These are phyloP conservation scores for Peronospora destructor DNA, from an alignment of 352 stramenopile genomes.

Conservation along the genomic window DNA sequence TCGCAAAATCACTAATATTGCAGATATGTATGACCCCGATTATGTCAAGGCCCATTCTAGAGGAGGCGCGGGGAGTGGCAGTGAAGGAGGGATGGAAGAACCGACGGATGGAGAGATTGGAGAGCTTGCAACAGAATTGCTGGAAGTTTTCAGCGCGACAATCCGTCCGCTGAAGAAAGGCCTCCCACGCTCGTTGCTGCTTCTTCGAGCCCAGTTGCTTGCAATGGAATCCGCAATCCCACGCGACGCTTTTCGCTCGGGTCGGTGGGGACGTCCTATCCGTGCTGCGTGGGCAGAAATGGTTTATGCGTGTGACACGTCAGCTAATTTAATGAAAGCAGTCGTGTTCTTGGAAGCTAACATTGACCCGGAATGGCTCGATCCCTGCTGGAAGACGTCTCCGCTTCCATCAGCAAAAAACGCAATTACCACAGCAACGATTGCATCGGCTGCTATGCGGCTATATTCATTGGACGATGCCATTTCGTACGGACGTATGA, in stretches of 20 bases:
- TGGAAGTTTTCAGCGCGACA: constrained; percentile 47
- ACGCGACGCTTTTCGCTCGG: constrained; percentile 69
- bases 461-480: constrained; percentile 74
- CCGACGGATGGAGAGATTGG: constrained; percentile 66
- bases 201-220: constrained; percentile 64
- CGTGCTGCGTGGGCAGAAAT: constrained; percentile 74
- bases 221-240: constrained; percentile 67
- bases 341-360: constrained; percentile 70
- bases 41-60: constrained; percentile 29
- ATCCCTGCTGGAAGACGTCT: constrained; percentile 67
- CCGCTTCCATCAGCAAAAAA: constrained; percentile 54
- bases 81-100: constrained; percentile 28
- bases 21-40: constrained; percentile 71
- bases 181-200: constrained; percentile 32
- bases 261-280: constrained; percentile 55
- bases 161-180: constrained; percentile 43
- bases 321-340: constrained; percentile 46
- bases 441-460: constrained; percentile 68
- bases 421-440: constrained; percentile 48
- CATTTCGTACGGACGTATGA: constrained; percentile 60
- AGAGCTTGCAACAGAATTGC: constrained; percentile 59
- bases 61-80: constrained; percentile 12
- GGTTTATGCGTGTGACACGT: constrained; percentile 50
- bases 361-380: constrained; percentile 71
- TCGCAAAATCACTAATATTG: constrained; percentile 76